Percentiles rank a stretch among this genome's conserved stretches.
Evolutionary conservation across 306 rosid genomes (phyloP).

Genomic region (Dalbergia oliveri): DNA sequence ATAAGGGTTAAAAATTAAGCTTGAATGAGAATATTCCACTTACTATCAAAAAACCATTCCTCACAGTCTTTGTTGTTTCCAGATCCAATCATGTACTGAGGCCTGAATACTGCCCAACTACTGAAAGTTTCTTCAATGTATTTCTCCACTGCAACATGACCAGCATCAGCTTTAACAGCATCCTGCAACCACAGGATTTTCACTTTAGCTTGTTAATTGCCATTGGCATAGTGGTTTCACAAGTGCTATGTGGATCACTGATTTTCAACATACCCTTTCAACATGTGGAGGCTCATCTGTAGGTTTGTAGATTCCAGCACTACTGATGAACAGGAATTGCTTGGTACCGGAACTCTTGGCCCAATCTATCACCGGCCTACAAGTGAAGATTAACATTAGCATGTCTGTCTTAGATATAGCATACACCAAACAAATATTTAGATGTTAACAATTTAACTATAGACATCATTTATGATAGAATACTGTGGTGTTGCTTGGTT

Average conservation of each 20-base stretch:
- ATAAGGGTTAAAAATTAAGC: too few relatives aligned
- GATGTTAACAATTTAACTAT: not conserved
- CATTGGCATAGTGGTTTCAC: slow-evolving; percentile 14
- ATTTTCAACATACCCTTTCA: slow-evolving; percentile 78
- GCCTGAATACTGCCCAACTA: slow-evolving; percentile 82
- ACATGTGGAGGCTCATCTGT: slow-evolving; percentile 96
- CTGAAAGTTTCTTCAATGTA: slow-evolving; percentile 72
- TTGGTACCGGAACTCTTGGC: slow-evolving; percentile 89
- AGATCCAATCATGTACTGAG: slow-evolving; percentile 94
- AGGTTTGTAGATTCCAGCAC: slow-evolving; percentile 93
- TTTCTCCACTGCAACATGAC: slow-evolving; percentile 93
- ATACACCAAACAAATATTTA: not conserved
- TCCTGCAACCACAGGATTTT: slow-evolving; percentile 60
- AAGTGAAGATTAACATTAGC: slow-evolving; percentile 37
- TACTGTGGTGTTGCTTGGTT: not conserved
- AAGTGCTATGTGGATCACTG: slow-evolving; percentile 7
- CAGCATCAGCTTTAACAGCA: slow-evolving; percentile 82
- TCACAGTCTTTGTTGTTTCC: slow-evolving; percentile 98
- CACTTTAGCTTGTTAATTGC: slow-evolving; percentile 1
- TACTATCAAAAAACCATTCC: slow-evolving; percentile 97
- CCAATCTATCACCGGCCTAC: slow-evolving; percentile 93
- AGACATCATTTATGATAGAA: not conserved
- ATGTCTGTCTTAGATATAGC: slow-evolving; percentile 7
- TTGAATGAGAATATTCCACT: slow-evolving; percentile 32
- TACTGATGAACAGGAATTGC: slow-evolving; percentile 90